Base-by-base conservation (phyloP, 345 rosid species). In the Sapria himalayana region DNA sequence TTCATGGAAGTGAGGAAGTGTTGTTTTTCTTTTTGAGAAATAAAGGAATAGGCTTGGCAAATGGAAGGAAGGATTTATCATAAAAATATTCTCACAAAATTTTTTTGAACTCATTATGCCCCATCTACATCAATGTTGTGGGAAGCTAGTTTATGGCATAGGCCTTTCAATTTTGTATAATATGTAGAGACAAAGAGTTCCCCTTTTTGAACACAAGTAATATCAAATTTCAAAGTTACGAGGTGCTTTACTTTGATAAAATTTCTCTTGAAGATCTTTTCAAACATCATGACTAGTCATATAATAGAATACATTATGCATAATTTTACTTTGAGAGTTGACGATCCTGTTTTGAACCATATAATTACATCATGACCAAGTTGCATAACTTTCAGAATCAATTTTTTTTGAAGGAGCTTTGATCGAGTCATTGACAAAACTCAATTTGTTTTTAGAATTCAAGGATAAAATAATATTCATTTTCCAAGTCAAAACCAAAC, bases 221-320 rank as follows among this genome's bases (percentile, higher is more conserved):
- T 35, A 3, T 45, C 41, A 34, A 3, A 47, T 15, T 19, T 47
- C 40, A 24, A 15, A 24, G 2, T 22, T 29, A 1, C 15, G 1
- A 3, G 42, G 42, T 12, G 12, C 33, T 3, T 47, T 47, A 3
- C 42, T 17, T 47, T 47, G 42, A 5, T 41, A 35, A 8, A 23
- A 47, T 4, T 23, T 4, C 16, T 46, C 33, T 15, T 35, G 4
- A 9, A 46, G n/a, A 22, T 46, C 40, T 13, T 9, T 5, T 33
- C 32, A 35, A 6, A 33, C 18, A 5, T 15, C 41, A 15, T 5
- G 15, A 7, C 32, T 11, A 3, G 14, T 47, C 5, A 34, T 16
- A 5, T 15, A 7, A 35, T 46, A 33, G 3, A 33, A 21, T 13
- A 46, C 32, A 33, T 39, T 33, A 9, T 33, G 12, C 3, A 7